Conservation (phyloP, 2,329 filamentous ascomycete genomes). For the Colletotrichum zoysiae region DNA sequence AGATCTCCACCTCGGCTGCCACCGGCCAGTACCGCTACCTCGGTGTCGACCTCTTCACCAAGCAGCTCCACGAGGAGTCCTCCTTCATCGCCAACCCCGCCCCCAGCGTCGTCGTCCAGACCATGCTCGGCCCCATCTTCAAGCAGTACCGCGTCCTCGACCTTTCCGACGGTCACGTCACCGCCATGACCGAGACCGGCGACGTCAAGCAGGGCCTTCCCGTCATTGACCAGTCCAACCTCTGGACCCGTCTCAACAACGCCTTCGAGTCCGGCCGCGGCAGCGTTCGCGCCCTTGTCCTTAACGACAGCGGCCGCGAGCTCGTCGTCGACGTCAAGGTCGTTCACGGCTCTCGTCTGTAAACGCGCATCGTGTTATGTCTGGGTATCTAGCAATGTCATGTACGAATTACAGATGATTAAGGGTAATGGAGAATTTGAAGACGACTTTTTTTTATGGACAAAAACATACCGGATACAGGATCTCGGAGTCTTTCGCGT, state of each 20-base stretch:
- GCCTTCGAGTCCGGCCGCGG: constrained; percentile 94
- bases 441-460: constrained; percentile 44
- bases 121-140: constrained; percentile 99
- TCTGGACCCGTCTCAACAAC: constrained; percentile 83
- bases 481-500: constrained; percentile 47
- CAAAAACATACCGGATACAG: constrained; percentile 39
- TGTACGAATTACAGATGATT: constrained; percentile 41
- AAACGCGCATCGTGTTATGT: constrained; percentile 50
- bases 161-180: constrained; percentile 87
- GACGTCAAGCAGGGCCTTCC: constrained; percentile 97
- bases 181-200: constrained; percentile 98
- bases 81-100: constrained; percentile 97
- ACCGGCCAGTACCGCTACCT: constrained; percentile 99
- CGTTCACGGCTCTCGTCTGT: constrained; percentile 83
- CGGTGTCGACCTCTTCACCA: constrained; percentile 99
- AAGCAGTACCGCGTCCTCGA: constrained; percentile 99
- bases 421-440: constrained; percentile 44
- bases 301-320: constrained; percentile 93
- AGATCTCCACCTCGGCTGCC: constrained; percentile 97
- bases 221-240: constrained; percentile 94
- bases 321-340: constrained; percentile 99
- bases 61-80: constrained; percentile 99
- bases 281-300: constrained; percentile 93
- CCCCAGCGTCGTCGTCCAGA: constrained; percentile 97
- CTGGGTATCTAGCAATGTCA: constrained; percentile 44